phyloP scores from a whole-genome alignment of 2,329 filamentous ascomycete species.

The Ophidiomyces ophidiicola region DNA sequence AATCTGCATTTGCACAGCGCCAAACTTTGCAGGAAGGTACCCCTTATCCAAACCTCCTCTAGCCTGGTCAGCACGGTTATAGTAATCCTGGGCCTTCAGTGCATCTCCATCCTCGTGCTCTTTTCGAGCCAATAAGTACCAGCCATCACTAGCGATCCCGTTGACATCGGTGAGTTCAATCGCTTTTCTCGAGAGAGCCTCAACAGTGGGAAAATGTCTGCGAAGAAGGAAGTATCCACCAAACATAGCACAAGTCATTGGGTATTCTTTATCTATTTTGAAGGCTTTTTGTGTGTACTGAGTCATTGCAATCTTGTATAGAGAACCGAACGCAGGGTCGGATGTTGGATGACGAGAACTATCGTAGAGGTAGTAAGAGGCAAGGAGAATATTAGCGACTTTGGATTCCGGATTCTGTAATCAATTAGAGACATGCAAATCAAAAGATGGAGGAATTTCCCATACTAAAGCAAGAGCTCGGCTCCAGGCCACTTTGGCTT shows the following conservation, averaged over 20 bases:
- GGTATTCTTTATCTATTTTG: slow-evolving; percentile 82
- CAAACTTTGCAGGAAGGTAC: slow-evolving; percentile 89
- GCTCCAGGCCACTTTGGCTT: slow-evolving; percentile 84
- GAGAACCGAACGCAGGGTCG: slow-evolving; percentile 67
- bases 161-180: slow-evolving; percentile 95
- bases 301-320: slow-evolving; percentile 90
- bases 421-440: slow-evolving; percentile 13
- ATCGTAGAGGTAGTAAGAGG: slow-evolving; percentile 76
- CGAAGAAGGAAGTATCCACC: slow-evolving; percentile 78
- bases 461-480: slow-evolving; percentile 64
- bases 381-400: slow-evolving; percentile 78
- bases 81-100: slow-evolving; percentile 69
- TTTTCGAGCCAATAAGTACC: slow-evolving; percentile 87
- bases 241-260: slow-evolving; percentile 81
- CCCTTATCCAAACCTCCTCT: slow-evolving; percentile 83
- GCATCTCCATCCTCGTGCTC: slow-evolving; percentile 71
- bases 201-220: slow-evolving; percentile 68
- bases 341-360: slow-evolving; percentile 72
- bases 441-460: slow-evolving; percentile 2
- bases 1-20: slow-evolving; percentile 77
- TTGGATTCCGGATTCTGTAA: slow-evolving; percentile 62
- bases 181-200: slow-evolving; percentile 77
- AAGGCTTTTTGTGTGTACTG: slow-evolving; percentile 89
- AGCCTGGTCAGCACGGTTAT: slow-evolving; percentile 80
- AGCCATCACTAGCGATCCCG: slow-evolving; percentile 90